Evolutionary conservation across 2,329 filamentous ascomycete genomes (phyloP), one percentile per base, ranked within the genome.

Genomic region (Dactylellina haptotyla): DNA sequence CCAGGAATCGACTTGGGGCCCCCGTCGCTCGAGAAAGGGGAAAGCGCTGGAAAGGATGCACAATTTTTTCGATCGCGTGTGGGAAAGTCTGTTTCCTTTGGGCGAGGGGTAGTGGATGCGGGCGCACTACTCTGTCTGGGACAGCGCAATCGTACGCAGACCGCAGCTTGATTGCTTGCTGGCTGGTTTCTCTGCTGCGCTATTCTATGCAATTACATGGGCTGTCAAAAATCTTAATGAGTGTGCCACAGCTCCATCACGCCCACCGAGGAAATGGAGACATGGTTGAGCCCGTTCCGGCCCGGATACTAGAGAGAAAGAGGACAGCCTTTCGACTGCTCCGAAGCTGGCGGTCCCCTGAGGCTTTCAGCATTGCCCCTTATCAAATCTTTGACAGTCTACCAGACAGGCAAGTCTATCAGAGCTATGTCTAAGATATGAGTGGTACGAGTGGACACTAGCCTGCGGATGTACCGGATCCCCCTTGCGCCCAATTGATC

Each of bases 11-110:
- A 51, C 30, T 34, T 43, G 28, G 26, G 20, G 57, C 54, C 69
- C 69, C 61, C 45, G 69, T 73, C 69, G 37, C 45, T 51, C n/a
- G 54, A 50, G 69, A 73, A 73, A 73, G 69, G 69, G 69, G 69
- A 73, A 61, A 48, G 43, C 37, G 43, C 63, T 34, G 46, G 41
- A 34, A 37, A 54, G 64, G 41, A 69, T 69, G 63, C 56, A 70
- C 56, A 46, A 61, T 51, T 64, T 65, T 54, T 71, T 72, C 43
- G 23, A 59, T 39, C 67, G 58, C 67, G 58, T 53, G 43, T 43
- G 62, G 16, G 62, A 66, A 58, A 53, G 51, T 58, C 9, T 51
- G 43, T 28, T 54, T 57, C 39, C 39, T 56, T 57, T 46, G 50
- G 18, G 41, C n/a, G n/a, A n/a, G n/a, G n/a, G n/a, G n/a, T n/a